Conservation (phyloP, 257 asterid genomes). For the Solanum chmielewskii region DNA sequence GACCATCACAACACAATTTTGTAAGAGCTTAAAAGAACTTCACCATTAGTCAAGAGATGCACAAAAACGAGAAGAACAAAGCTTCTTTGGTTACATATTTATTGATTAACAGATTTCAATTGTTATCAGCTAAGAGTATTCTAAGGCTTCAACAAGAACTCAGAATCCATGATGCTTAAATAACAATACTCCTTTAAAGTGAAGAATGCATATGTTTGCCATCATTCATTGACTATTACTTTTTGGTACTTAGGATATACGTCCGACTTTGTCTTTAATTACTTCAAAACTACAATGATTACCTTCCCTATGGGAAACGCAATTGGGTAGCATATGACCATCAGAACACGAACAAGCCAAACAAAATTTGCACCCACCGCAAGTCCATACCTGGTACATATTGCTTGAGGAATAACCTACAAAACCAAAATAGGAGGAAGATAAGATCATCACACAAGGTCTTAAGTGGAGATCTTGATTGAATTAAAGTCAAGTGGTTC, state of each 20-base stretch:
- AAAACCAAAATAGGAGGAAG: not conserved
- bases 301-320: constrained; percentile 97
- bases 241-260: not conserved
- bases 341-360: constrained; percentile 79
- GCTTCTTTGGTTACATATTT: not conserved
- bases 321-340: constrained; percentile 75
- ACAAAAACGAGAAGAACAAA: not conserved
- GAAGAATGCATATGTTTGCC: not conserved
- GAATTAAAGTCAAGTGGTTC: not conserved
- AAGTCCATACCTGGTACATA: constrained; percentile 96
- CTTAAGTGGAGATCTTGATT: not conserved
- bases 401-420: constrained; percentile 99
- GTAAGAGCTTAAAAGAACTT: not conserved
- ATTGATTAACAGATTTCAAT: not conserved
- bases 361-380: constrained; percentile 86
- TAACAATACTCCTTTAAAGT: not conserved
- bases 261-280: not conserved
- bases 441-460: not conserved
- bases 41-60: not conserved
- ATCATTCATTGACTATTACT: not conserved
- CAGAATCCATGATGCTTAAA: not conserved
- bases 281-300: not conserved
- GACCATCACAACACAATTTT: not conserved
- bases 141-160: not conserved
- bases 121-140: not conserved